Base-by-base conservation (phyloP, 768 basidiomycete species). In the Rhizopogon salebrosus region DNA sequence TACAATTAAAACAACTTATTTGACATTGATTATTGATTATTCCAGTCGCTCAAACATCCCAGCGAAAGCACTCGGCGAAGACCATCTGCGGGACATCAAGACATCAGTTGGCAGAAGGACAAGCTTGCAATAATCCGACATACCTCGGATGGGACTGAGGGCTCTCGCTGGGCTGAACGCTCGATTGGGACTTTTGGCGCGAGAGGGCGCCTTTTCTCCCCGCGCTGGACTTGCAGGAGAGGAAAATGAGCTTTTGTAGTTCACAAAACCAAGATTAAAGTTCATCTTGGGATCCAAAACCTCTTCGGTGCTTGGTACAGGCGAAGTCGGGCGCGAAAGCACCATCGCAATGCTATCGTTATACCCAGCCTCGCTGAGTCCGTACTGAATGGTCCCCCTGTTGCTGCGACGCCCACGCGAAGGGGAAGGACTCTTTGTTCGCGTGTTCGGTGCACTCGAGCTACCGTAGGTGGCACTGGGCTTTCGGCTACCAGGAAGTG, bases 141-240 rank as follows among this genome's bases (percentile, higher is more conserved):
- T 57, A 51, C 71, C 69, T 50, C 66, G 62, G 2, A 65, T 54
- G 43, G 72, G 72, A 60, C 71, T 67, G 29, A 57, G 57, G 31
- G 57, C 50, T 49, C 54, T 58, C 5, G n/a, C 24, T 2, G 57
- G 57, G 43, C 57, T 70, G 38, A 67, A 51, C 14, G 62, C 57
- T 50, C 66, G 66, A 1, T 43, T 48, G 3, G 62, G 57, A 31
- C 57, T 66, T 14, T n/a, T 31, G 7, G 52, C 45, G n/a, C 22
- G 51, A 36, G 27, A 18, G 26, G 50, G 52, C 1, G 54, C 36
- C 26, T 48, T 14, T 14, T 3, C 41, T n/a, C 54, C n/a, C 6
- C 22, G 51, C 38, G 48, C 57, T 29, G 49, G 13, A 36, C 36
- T 29, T 9, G 35, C 26, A 51, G 29, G 38, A 54, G 27, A 14